These are phyloP conservation scores for Hypoxylon sp. DNA, from an alignment of 2,329 filamentous ascomycete genomes.

Conservation along the genomic window DNA sequence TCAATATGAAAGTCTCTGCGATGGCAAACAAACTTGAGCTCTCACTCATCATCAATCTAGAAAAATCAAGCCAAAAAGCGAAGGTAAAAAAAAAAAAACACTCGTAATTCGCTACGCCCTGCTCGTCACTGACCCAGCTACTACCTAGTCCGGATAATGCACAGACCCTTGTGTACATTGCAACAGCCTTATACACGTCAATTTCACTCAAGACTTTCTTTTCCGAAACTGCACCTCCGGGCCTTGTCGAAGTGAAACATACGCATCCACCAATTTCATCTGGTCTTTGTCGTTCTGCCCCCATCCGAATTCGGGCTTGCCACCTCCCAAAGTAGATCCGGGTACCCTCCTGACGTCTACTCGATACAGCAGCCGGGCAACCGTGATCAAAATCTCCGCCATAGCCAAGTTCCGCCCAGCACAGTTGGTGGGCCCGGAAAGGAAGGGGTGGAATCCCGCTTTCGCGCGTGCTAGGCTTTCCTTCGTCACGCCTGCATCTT, in stretches of 20 bases:
- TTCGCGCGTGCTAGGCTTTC: slow-evolving; percentile 21
- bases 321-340: slow-evolving; percentile 41
- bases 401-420: slow-evolving; percentile 44
- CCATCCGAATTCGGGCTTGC: slow-evolving; percentile 31
- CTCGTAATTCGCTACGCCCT: no score
- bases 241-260: slow-evolving; percentile 41
- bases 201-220: neutral
- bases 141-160: no score
- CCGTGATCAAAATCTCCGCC: slow-evolving; percentile 42
- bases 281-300: slow-evolving; percentile 34
- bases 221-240: slow-evolving; percentile 43
- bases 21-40: no score
- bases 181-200: no score
- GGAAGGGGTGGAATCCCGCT: slow-evolving; percentile 40
- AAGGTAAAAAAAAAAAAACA: no score
- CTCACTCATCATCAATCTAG: no score
- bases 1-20: no score
- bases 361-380: slow-evolving; percentile 41
- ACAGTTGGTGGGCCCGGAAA: slow-evolving; percentile 35
- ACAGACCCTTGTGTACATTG: no score
- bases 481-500: slow-evolving; percentile 16
- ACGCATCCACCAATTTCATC: slow-evolving; percentile 43
- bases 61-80: no score
- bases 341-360: slow-evolving; percentile 43
- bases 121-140: no score